Evolutionary conservation across 1,139 yeast species (phyloP).

Genomic region (Wickerhamomyces sp.): DNA sequence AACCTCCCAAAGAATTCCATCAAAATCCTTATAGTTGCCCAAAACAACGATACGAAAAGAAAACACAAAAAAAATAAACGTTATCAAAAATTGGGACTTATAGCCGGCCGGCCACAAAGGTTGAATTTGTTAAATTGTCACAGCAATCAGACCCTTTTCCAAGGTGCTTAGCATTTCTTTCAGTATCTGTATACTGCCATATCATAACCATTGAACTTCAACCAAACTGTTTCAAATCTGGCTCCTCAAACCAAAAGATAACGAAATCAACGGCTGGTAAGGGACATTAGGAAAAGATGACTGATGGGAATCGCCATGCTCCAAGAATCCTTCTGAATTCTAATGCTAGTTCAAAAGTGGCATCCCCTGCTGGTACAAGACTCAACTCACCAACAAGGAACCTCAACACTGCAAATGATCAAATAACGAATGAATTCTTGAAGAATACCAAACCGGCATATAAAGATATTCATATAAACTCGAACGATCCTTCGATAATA

Average conservation of each 20-base stretch:
- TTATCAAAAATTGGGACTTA: too few relatives aligned
- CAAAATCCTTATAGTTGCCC: too few relatives aligned
- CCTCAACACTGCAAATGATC: not conserved
- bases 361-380: not conserved
- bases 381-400: conserved; percentile 2
- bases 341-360: conserved; percentile 2
- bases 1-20: too few relatives aligned
- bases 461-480: conserved; percentile 4
- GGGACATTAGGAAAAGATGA: not conserved
- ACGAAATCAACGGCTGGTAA: not conserved
- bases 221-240: too few relatives aligned
- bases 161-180: too few relatives aligned
- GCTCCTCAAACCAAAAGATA: not conserved
- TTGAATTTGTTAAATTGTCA: too few relatives aligned
- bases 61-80: too few relatives aligned
- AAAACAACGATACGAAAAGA: too few relatives aligned
- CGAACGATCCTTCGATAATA: not conserved
- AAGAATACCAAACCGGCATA: conserved; percentile 4
- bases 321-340: conserved; percentile 13
- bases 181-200: too few relatives aligned
- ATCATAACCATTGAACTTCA: too few relatives aligned
- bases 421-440: not conserved
- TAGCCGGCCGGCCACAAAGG: too few relatives aligned
- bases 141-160: too few relatives aligned
- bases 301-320: not conserved